Base-by-base conservation (phyloP, 306 rosid species). In the Boehmeria nivea region DNA sequence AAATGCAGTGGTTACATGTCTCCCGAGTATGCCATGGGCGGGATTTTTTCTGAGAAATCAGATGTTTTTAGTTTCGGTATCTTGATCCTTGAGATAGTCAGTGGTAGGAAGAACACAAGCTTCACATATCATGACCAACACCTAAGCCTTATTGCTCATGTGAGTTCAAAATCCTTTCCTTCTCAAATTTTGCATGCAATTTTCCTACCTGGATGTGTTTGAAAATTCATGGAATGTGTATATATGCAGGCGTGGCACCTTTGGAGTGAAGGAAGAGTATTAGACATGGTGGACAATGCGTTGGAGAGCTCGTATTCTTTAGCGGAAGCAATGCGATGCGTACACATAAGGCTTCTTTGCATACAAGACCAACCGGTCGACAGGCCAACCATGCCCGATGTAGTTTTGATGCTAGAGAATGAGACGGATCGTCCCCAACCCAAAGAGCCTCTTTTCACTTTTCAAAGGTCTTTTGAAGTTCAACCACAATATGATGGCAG, bases 1-100 rank as follows among this genome's bases (percentile, higher is more conserved):
- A 22, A 21, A 11, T 33, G 11, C 49, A 73, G 78, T 15, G 74
- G 70, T 7, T 67, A 72, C 50, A 45, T 65, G 62, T 52, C 65
- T 13, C 61, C 61, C 0, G 70, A 67, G 27, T 66, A 73, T 13
- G 67, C 56, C 12, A 34, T 27, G 15, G 10, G 40, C 0, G 67
- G 67, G 24, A 37, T 55, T n/a, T 51, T 56, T 22, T 73, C 63
- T 0, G 58, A 50, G 15, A 67, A 73, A 55, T 57, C 59, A 0
- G 61, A 66, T 24, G 51, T 55, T 1, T 72, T 34, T 12, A 66
- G 65, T 49, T 72, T 60, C 18, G 77, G 72, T 0, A 64, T 72
- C 13, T 19, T 66, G 19, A 8, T 60, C 8, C 13, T 72, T n/a
- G 72, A 72, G 25, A 60, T 72, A 34, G 43, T 68, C 1, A 48